A percentile compares a stretch with the other conserved stretches of the same genome.
These are phyloP conservation scores for Heliamphora exappendiculata DNA, from an alignment of 148 eudicot species.

Conservation along the genomic window DNA sequence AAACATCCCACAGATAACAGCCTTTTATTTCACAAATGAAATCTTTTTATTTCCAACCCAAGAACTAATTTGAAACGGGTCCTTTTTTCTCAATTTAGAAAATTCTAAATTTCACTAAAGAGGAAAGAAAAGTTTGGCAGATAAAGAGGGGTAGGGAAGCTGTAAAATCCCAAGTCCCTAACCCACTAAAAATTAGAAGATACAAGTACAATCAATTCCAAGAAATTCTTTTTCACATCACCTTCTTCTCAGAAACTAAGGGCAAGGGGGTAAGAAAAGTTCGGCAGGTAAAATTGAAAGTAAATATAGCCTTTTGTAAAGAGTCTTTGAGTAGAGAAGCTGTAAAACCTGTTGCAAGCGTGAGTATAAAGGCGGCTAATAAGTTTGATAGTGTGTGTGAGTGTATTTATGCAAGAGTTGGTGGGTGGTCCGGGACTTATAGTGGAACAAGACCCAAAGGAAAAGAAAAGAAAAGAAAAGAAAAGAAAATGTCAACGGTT, in stretches of 20 bases:
- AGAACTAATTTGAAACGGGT: neutral
- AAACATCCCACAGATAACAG: too few relatives aligned
- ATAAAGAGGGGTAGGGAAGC: too few relatives aligned
- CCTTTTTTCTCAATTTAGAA: neutral
- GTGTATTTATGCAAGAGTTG: slow-evolving; percentile 22
- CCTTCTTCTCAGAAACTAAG: neutral
- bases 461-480: slow-evolving; percentile 12
- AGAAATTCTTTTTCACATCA: slow-evolving; percentile 13
- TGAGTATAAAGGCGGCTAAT: slow-evolving; percentile 26
- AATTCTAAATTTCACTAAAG: neutral
- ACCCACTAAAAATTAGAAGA: too few relatives aligned
- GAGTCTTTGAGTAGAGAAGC: slow-evolving; percentile 4
- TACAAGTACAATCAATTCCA: slow-evolving; percentile 6
- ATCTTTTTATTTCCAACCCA: neutral
- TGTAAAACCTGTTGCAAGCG: slow-evolving; percentile 31
- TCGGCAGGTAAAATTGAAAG: slow-evolving; percentile 15
- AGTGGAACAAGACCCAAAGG: slow-evolving; percentile 16
- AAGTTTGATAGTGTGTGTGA: slow-evolving; percentile 14
- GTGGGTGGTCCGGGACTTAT: slow-evolving; percentile 51
- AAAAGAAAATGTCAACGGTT: slow-evolving; percentile 36
- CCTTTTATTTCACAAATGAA: neutral
- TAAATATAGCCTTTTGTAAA: slow-evolving; percentile 23
- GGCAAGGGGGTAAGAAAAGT: slow-evolving; percentile 4
- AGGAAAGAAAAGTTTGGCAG: too few relatives aligned
- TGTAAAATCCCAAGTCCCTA: too few relatives aligned